phyloP scores from a whole-genome alignment of 305 asterid species.

The Plantago lanceolata region DNA sequence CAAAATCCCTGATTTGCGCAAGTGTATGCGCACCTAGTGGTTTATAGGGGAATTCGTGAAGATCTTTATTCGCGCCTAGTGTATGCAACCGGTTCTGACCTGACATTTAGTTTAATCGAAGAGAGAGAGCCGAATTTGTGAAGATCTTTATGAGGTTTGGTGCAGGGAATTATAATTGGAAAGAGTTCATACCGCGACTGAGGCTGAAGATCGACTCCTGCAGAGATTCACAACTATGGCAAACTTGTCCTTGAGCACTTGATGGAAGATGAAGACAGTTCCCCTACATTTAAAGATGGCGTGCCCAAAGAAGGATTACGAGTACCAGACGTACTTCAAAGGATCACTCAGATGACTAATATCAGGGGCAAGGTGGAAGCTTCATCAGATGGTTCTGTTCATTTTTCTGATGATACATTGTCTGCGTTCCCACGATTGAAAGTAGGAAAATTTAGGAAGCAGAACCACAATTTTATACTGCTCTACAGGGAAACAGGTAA shows the following conservation, averaged over 20 bases:
- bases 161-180: too few species aligned
- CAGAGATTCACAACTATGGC: too few species aligned
- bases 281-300: conserved; percentile 87
- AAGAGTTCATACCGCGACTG: too few species aligned
- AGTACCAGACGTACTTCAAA: conserved; percentile 82
- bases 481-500: conserved; percentile 23
- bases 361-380: conserved; percentile 34
- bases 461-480: conserved; percentile 67
- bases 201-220: too few species aligned
- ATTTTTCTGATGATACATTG: conserved; percentile 64
- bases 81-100: too few species aligned
- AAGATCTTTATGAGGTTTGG: too few species aligned
- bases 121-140: too few species aligned
- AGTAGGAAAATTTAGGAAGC: conserved; percentile 90
- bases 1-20: too few species aligned
- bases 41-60: too few species aligned
- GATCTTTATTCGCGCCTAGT: too few species aligned
- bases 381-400: conserved; percentile 43
- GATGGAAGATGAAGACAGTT: conserved; percentile 59
- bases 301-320: conserved; percentile 97
- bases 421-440: conserved; percentile 70
- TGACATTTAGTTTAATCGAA: too few species aligned
- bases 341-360: conserved; percentile 60
- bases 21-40: too few species aligned
- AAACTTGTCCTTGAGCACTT: conserved; percentile 71